These are phyloP conservation scores for Crithidia expoeki DNA, from an alignment of 208 protist genomes.

Conservation along the genomic window DNA sequence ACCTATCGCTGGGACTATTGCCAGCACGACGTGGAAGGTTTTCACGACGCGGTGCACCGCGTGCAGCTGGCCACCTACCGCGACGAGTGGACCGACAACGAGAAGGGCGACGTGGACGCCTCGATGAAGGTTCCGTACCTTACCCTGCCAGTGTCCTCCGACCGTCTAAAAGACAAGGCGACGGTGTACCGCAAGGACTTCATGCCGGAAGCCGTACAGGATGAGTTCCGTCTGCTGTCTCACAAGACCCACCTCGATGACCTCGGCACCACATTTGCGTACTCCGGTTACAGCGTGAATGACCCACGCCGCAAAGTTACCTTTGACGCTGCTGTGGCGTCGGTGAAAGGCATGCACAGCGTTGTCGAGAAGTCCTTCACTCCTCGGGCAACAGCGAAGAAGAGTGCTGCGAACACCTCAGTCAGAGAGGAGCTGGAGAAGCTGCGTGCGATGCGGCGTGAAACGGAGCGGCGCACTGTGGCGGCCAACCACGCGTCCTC, in stretches of 20 bases:
- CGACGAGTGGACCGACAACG: conserved; percentile 64
- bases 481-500: conserved; percentile 8
- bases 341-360: conserved; percentile 52
- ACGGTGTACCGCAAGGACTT: conserved; percentile 75
- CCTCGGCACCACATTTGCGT: conserved; percentile 68
- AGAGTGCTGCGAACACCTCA: neutral
- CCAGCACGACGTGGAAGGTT: conserved; percentile 31
- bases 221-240: conserved; percentile 58
- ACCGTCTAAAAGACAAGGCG: conserved; percentile 38
- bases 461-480: conserved; percentile 30
- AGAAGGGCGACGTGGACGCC: conserved; percentile 62
- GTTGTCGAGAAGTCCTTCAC: conserved; percentile 63
- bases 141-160: conserved; percentile 57
- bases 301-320: conserved; percentile 59
- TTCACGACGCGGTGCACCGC: conserved; percentile 27
- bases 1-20: conserved; percentile 87
- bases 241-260: conserved; percentile 67
- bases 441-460: conserved; percentile 53
- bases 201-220: conserved; percentile 35
- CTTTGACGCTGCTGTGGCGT: conserved; percentile 57
- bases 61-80: conserved; percentile 59
- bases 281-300: conserved; percentile 67
- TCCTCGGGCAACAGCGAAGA: conserved; percentile 31
- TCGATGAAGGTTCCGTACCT: conserved; percentile 78
- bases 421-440: conserved; percentile 58